Percentiles rank a stretch among this genome's conserved stretches.
Evolutionary conservation across 2,329 filamentous ascomycete genomes (phyloP).

Genomic region (Periconia sp.): DNA sequence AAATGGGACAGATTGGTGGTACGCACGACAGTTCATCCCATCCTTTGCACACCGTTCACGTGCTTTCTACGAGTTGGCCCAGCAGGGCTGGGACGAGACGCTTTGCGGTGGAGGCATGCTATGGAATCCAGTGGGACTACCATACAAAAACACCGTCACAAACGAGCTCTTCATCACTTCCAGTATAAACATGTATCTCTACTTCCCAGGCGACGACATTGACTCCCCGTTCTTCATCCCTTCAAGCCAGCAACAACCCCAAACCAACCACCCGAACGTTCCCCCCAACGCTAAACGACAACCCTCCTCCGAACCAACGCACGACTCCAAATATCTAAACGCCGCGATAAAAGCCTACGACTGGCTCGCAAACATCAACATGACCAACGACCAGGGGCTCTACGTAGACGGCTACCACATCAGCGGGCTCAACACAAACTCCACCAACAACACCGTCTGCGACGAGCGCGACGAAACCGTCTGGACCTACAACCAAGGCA

Average conservation of each 20-base stretch:
- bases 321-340: conserved; percentile 67
- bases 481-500: conserved; percentile 95
- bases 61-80: conserved; percentile 81
- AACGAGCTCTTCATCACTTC: conserved; percentile 88
- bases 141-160: conserved; percentile 96
- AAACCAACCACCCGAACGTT: neutral
- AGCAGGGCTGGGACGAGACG: conserved; percentile 76
- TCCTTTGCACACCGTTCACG: conserved; percentile 81
- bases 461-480: conserved; percentile 84
- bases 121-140: conserved; percentile 74
- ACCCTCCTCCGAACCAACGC: conserved; percentile 8
- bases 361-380: conserved; percentile 78
- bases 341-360: conserved; percentile 76
- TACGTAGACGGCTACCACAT: conserved; percentile 92
- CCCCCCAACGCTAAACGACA: neutral
- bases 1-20: conserved; percentile 55
- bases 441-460: conserved; percentile 63
- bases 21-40: conserved; percentile 73
- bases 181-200: conserved; percentile 84
- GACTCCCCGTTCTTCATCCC: conserved; percentile 63
- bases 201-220: conserved; percentile 81
- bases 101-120: conserved; percentile 87
- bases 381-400: conserved; percentile 74
- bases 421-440: conserved; percentile 58
- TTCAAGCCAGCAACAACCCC: neutral